phyloP scores from a whole-genome alignment of 768 basidiomycete genomes.

The Pleurotus eryngii region DNA sequence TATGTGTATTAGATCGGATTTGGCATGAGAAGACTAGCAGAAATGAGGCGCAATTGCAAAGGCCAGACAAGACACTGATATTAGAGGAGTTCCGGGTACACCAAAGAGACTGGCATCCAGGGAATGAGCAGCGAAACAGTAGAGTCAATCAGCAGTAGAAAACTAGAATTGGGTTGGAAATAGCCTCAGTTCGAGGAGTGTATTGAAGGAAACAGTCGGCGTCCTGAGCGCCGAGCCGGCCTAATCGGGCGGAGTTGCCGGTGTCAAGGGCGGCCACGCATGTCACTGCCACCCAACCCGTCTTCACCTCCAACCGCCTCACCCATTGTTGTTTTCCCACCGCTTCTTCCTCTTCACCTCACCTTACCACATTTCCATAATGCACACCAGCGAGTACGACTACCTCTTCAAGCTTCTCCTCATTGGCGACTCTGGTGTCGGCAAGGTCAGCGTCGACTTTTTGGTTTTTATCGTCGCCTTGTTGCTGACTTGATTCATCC shows the following conservation, averaged over 20 bases:
- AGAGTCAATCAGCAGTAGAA: too few relatives aligned
- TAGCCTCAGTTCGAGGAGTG: neutral
- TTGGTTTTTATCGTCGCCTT: conserved; percentile 19
- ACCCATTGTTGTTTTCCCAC: conserved; percentile 19
- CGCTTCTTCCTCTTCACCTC: conserved; percentile 17
- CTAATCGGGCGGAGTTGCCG: conserved; percentile 7
- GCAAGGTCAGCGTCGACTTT: conserved; percentile 57
- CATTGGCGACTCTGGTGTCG: conserved; percentile 94
- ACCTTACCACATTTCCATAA: conserved; percentile 28
- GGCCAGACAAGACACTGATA: too few relatives aligned
- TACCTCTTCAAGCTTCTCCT: conserved; percentile 95
- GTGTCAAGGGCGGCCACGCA: conserved; percentile 5
- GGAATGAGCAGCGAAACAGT: too few relatives aligned
- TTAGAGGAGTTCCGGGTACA: too few relatives aligned
- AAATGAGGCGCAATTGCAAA: too few relatives aligned
- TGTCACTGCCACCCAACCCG: conserved; percentile 33
- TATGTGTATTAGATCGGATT: too few relatives aligned
- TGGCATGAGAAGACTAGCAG: too few relatives aligned
- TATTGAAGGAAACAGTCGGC: neutral
- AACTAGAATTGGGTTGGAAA: neutral
- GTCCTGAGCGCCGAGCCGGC: neutral
- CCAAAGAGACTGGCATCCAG: too few relatives aligned
- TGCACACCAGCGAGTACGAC: conserved; percentile 95
- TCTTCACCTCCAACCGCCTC: conserved; percentile 23
- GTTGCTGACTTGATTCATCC: conserved; percentile 19